Evolutionary conservation across 2,329 filamentous ascomycete genomes (phyloP), one percentile per base, ranked within the genome.

Genomic region (Cladophialophora carrionii): DNA sequence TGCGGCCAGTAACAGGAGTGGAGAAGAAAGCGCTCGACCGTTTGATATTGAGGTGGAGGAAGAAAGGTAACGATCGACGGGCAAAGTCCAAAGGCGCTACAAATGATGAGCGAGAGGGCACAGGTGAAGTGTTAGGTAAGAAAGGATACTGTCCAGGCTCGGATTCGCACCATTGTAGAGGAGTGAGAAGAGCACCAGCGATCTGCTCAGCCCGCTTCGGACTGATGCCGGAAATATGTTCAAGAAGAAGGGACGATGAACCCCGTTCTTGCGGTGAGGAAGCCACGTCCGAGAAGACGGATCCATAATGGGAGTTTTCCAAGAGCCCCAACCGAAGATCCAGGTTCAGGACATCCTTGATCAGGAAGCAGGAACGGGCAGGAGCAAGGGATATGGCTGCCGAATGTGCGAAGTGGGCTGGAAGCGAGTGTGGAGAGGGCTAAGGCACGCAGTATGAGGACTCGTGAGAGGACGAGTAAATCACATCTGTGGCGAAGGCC

Each of bases 141-240:
- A 32, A 57, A 57, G n/a, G 22, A 57, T 57, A 57, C 22, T n/a
- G 29, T 34, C 26, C 9, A 54, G 52, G 29, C 52, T 54, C n/a
- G 26, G 26, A 54, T 31, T 31, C 52, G 52, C 29, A 20, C 17
- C 14, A 3, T 54, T 17, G 52, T 12, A 32, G 52, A 54, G 20
- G 26, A 20, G 52, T 12, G 20, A 54, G 52, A 54, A 20, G 26
- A 34, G 52, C n/a, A 34, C 26, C 29, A 54, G 52, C 20, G 29
- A 54, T 34, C 29, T 7, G 48, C 48, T 4, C 20, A 32, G 9
- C 52, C 34, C 14, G 24, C 52, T n/a, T 32, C 24, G 52, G 52
- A 24, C 32, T 32, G 52, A 20, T 34, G 48, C 10, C 48, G 52
- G 29, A 34, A 54, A 54, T 54, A 54, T 54, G 52, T 34, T n/a